Evolutionary conservation across 257 asterid genomes (phyloP), one percentile per base, ranked within the genome.

Genomic region (Eustoma russellianum): DNA sequence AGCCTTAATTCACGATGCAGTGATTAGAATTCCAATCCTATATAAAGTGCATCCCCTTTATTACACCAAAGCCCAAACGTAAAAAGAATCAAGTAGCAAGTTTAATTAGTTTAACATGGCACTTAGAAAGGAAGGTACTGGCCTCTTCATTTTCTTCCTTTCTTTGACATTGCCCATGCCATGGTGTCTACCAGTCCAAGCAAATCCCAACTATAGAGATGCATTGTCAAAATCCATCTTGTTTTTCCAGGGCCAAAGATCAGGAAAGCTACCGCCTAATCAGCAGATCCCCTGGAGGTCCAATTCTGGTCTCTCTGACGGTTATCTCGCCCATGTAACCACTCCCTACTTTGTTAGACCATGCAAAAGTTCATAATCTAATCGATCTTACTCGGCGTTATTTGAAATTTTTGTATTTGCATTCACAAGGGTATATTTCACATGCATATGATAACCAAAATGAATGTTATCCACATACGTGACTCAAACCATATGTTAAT

Each of bases 161-260:
- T 41, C 12, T 17, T 53, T 56, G 62, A 52, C 46, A 28, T 50
- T 57, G 40, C 33, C 72, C 62, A 16, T 75, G 55, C 46, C 48
- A 47, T 57, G 59, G 48, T 5, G 17, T 15, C 7, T 19, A 1
- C 9, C 11, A 46, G 86, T 73, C 5, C 54, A 62, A 55, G 79
- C 64, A 38, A 53, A 14, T 28, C 88, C 66, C 1, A 62, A 90
- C 63, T 90, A 90, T 65, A 54, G 78, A 55, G 93, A 90, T 50
- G 97, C 97, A 56, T 80, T 90, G 41, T 74, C 74, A 0, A 90
- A 86, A 68, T 90, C 97, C 75, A 63, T 86, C 48, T 38, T 86
- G 60, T 90, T 90, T 70, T 90, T 90, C 74, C 86, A 86, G 53
- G 97, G 94, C 2, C 97, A 90, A 63, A 73, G 97, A 66, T 90